These are phyloP conservation scores for Phenoliferia sp. DNA, from an alignment of 1,284 basidiomycete species.

Conservation along the genomic window DNA sequence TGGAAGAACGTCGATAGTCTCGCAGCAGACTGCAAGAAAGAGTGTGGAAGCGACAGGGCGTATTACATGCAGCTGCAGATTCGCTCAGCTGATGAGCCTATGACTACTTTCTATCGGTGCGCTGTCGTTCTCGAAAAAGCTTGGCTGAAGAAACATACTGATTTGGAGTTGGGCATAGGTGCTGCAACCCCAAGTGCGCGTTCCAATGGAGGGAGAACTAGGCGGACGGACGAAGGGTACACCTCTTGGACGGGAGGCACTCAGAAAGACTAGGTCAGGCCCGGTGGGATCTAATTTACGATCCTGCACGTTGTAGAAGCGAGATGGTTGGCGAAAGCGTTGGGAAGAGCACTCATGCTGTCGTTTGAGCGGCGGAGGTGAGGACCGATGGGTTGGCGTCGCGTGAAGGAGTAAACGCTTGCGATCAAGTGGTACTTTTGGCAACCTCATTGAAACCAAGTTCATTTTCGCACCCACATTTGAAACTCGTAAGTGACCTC, in stretches of 20 bases:
- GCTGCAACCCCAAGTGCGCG: constrained; percentile 37
- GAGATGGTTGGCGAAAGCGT: too few species aligned
- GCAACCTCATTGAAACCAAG: too few species aligned
- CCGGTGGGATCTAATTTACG: background rate
- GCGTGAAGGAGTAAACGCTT: too few species aligned
- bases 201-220: constrained; percentile 40
- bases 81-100: constrained; percentile 90
- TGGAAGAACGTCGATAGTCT: constrained; percentile 95
- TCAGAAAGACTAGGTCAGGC: background rate
- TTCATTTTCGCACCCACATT: constrained; percentile 76
- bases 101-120: constrained; percentile 80
- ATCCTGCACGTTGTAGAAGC: too few species aligned
- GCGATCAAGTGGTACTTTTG: too few species aligned
- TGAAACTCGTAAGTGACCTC: constrained; percentile 74
- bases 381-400: too few species aligned
- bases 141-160: background rate
- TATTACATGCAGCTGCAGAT: constrained; percentile 98
- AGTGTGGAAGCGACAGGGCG: constrained; percentile 76
- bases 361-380: too few species aligned
- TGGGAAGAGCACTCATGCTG: too few species aligned
- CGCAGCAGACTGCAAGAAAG: constrained; percentile 75
- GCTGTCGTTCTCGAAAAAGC: background rate
- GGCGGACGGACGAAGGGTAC: background rate
- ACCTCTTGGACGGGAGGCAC: background rate
- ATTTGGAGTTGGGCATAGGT: constrained; percentile 17